Base-by-base conservation (phyloP, 805 yeast genomes). In the Candida mattraensis region DNA sequence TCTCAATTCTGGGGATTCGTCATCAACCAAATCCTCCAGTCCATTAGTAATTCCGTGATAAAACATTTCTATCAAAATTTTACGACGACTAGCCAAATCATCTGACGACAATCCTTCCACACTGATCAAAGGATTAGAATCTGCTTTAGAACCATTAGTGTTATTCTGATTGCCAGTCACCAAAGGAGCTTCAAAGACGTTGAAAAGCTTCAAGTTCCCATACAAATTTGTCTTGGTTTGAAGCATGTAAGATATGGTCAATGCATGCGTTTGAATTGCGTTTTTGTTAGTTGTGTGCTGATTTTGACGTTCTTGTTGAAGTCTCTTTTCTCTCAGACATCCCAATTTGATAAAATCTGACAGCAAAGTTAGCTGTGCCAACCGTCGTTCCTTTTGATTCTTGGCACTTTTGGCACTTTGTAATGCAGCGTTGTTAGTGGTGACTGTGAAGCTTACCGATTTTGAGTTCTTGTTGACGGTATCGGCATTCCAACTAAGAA, bases 401-500 rank as follows among this genome's bases (percentile, higher is more conserved):
- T 65, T 65, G 17, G 44, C 40, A 28, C 44, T 44, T 19, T 48
- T 48, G 13, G 49, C 36, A 23, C 37, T 36, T 10, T 28, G 22
- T 7, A 47, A 35, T 1, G 49, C 40, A 14, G 56, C 49, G 18
- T 37, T 35, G 15, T 51, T 42, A 8, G 54, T 49, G 2, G 58
- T 49, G 12, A 54, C 54, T 6, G 56, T 44, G 12, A 52, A 46
- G 40, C 55, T 49, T 11, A 54, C 45, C 0, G 58, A 42, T 12
- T 48, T 47, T 4, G 45, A 24, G 7, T 39, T 43, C 9, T 21
- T 20, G 12, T 50, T 44, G 18, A 47, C 40, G 17, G 54, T 63
- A 11, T 55, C 63, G 30, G 74, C 57, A 0, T 78, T 72, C 96
- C 96, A 89, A 20, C 86, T 82, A 49, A 91, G 58, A 13, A 89